Conservation (phyloP, 768 basidiomycete species). For the Phaeotremella skinneri region DNA sequence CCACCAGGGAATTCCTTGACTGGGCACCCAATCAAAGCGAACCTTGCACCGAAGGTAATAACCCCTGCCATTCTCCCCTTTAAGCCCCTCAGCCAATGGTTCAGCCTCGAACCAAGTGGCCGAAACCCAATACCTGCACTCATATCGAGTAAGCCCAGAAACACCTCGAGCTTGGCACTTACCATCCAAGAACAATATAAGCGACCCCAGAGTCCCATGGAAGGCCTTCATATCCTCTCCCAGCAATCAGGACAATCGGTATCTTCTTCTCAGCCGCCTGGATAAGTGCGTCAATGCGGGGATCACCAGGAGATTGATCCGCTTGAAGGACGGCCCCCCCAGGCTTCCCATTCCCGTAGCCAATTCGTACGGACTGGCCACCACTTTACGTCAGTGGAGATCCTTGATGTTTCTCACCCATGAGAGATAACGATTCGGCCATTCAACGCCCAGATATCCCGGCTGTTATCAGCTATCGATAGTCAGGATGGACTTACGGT, state of each 20-base stretch:
- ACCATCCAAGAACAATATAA: slow-evolving; percentile 44
- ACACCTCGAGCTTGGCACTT: too few relatives aligned
- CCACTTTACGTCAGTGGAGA: slow-evolving; percentile 19
- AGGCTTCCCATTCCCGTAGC: background rate
- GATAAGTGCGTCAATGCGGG: slow-evolving; percentile 32
- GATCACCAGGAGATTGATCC: slow-evolving; percentile 33
- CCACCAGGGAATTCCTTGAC: slow-evolving; percentile 44
- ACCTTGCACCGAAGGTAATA: slow-evolving; percentile 41
- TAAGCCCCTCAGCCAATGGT: slow-evolving; percentile 8
- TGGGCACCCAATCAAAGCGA: slow-evolving; percentile 42
- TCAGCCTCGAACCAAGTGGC: slow-evolving; percentile 43
- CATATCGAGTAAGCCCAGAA: background rate
- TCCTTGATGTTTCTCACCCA: slow-evolving; percentile 20
- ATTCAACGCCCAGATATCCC: slow-evolving; percentile 41
- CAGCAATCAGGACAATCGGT: slow-evolving; percentile 41
- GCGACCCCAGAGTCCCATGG: slow-evolving; percentile 37
- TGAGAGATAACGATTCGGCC: slow-evolving; percentile 44
- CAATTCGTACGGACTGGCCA: slow-evolving; percentile 32
- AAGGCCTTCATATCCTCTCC: slow-evolving; percentile 30
- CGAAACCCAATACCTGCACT: slow-evolving; percentile 41
- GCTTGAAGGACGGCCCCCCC: slow-evolving; percentile 20
- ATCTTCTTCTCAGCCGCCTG: slow-evolving; percentile 19
- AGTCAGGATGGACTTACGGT: slow-evolving; percentile 25
- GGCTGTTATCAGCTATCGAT: slow-evolving; percentile 13
- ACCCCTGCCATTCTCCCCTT: slow-evolving; percentile 3